A percentile compares a stretch with the other conserved stretches of the same genome.
Evolutionary conservation across 2,329 filamentous ascomycete genomes (phyloP).

Genomic region (Cladosporium sp.): DNA sequence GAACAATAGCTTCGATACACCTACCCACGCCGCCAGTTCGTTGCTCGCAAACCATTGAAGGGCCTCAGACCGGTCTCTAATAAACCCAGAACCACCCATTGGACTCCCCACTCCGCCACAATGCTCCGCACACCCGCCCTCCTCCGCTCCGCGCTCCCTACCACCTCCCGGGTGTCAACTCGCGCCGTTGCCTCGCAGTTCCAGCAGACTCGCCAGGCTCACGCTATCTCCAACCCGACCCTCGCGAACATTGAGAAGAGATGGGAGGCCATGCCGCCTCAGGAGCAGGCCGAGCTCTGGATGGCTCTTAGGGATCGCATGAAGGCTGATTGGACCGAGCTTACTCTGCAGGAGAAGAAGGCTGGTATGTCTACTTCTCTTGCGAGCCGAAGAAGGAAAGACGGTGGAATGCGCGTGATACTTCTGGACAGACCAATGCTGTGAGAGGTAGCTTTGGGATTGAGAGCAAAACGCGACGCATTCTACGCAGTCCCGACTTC

Average conservation of each 20-base stretch:
- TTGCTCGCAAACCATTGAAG: conserved; percentile 12
- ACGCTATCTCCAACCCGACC: conserved; percentile 96
- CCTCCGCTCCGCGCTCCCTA: conserved; percentile 13
- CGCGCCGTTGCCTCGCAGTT: conserved; percentile 26
- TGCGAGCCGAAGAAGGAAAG: neutral
- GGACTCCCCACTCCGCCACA: conserved; percentile 1
- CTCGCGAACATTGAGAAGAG: conserved; percentile 98
- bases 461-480: neutral
- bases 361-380: conserved; percentile 53
- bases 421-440: neutral
- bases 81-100: conserved; percentile 4
- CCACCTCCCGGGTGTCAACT: conserved; percentile 3
- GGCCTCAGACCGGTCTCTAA: conserved; percentile 8
- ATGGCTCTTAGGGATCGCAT: conserved; percentile 97
- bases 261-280: conserved; percentile 96
- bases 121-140: conserved; percentile 14
- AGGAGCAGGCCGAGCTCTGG: conserved; percentile 99
- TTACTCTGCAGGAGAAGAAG: conserved; percentile 98
- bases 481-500: neutral
- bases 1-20: conserved; percentile 10
- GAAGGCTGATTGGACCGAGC: conserved; percentile 94
- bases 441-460: neutral
- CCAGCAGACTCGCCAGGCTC: conserved; percentile 55
- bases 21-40: neutral
- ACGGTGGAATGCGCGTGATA: neutral